Evolutionary conservation across 139 green algal genomes (phyloP), one percentile per base, ranked within the genome.

Genomic region (Coelastrella sp.): DNA sequence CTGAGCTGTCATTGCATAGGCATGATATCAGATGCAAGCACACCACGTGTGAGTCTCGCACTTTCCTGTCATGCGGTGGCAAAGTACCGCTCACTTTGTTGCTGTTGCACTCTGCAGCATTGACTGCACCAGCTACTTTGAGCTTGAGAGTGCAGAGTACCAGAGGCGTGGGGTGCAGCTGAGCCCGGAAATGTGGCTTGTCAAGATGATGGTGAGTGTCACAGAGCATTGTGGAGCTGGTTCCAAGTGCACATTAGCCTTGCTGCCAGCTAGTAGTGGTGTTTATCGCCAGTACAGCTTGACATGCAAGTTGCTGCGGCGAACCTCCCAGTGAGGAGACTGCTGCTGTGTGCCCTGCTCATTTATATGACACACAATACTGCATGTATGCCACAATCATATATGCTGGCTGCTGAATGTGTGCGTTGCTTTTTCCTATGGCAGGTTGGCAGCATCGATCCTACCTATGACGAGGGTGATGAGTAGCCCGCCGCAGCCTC

Each of bases 191-290:
- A 60, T 76, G 34, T 86, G 80, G 80, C 68, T 86, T 34, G 64
- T 86, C 48, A 86, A 86, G 67, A 78, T 86, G 66, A 86, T 86
- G 80, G 80, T 86, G 72, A n/a, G 72, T 40, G 23, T 30, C 11
- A 57, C 15, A 13, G 45, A 13, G 11, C 45, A 57, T 57, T 57
- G 15, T 13, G 45, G 45, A 23, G 45, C 11, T 57, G 45, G 11
- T 13, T 23, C 11, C 59, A 27, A 67, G 13, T 67, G 59, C 21
- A 15, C 13, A 34, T 15, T 21, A 32, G 17, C 7, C 13, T 35
- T 32, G 63, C n/a, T 27, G 40, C n/a, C n/a, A 72, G 5, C 6
- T 15, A 72, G 11, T 41, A 8, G n/a, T 34, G 8, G 8, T 43
- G 63, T 30, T 41, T 30, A 23, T 41, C 27, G n/a, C 27, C 21